A percentile compares a stretch with the other conserved stretches of the same genome.
These are phyloP conservation scores for Takakia lepidozioides DNA, from an alignment of 225 moss, liverwort and hornwort genomes.

Conservation along the genomic window DNA sequence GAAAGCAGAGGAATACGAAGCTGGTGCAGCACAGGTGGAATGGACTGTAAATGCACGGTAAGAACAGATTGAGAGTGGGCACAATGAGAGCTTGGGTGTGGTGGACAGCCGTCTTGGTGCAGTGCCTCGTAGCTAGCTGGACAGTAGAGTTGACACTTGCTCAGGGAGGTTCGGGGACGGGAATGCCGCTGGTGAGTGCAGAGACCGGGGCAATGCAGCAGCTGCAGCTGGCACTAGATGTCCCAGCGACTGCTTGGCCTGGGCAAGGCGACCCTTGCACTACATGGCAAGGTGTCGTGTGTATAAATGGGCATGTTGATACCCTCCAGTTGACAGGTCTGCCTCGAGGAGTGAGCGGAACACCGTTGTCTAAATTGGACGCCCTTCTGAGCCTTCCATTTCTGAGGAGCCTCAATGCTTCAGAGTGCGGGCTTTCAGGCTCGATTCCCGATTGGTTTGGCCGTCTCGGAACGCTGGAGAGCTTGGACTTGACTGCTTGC, in stretches of 20 bases:
- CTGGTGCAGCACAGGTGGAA: no score
- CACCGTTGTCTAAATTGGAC: constrained; percentile 8
- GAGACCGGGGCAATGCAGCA: constrained; percentile 35
- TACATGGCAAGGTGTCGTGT: constrained; percentile 60
- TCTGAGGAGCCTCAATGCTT: constrained; percentile 59
- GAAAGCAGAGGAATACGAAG: no score
- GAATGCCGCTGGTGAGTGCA: no score
- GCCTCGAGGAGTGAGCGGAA: constrained; percentile 6
- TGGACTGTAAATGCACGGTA: no score
- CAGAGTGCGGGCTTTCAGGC: constrained; percentile 31
- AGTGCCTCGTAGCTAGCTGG: no score
- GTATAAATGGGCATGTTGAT: constrained; percentile 56
- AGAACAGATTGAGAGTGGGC: no score
- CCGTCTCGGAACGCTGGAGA: constrained; percentile 34
- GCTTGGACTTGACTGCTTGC: constrained; percentile 57
- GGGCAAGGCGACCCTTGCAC: constrained; percentile 50
- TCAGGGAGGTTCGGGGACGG: no score
- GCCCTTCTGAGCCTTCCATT: constrained; percentile 40
- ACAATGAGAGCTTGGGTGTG: no score
- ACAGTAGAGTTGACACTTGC: no score
- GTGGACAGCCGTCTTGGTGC: no score
- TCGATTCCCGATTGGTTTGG: constrained; percentile 65
- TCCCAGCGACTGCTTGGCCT: constrained; percentile 43
- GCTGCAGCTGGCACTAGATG: constrained; percentile 14
- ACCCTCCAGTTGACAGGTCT: constrained; percentile 16